Base-by-base conservation (phyloP, 345 rosid genomes). In the Ailanthus altissimus region DNA sequence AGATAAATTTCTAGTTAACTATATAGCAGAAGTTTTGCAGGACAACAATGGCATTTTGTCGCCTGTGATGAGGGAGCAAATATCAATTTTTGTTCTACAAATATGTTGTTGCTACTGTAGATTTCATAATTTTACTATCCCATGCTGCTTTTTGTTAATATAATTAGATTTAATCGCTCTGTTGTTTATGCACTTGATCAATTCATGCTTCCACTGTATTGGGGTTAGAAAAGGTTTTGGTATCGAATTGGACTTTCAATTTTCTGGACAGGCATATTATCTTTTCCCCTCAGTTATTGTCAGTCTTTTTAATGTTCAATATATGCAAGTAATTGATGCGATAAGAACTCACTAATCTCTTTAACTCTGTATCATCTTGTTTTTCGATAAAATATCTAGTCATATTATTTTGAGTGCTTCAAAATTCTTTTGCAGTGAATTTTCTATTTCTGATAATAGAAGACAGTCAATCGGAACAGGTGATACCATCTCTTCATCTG, bases 391-490 rank as follows among this genome's bases (percentile, higher is more conserved):
- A 54, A 61, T 53, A 11, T 57, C 40, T 63, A 1, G 16, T 32
- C 46, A 51, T 60, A 28, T 60, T 12, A 40, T 67, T n/a, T 40
- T 72, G 45, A 20, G 32, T 64, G 20, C 40, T 72, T 46, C 46
- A 26, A 46, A 36, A 40, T 36, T 56, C 67, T 40, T 78, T 61
- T 73, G 74, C 81, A 86, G 89, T 26, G 75, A 82, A 64, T 83
- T 75, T 79, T 78, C 75, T 40, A 67, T 63, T 70, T 74, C 80
- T 86, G 84, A 82, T 76, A 57, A 64, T 80, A 57, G 85, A 64
- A 68, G 83, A 72, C 75, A 80, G 59, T 51, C 76, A 66, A 32
- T 66, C 66, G 81, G 81, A 75, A 70, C 77, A 53, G 77, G 78
- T 46, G 80, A 70, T 77, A 45, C 45, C 45, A 26, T 63, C 38